Evolutionary conservation across 129 eudicot species (phyloP).

Genomic region (Pittosporum tobira): DNA sequence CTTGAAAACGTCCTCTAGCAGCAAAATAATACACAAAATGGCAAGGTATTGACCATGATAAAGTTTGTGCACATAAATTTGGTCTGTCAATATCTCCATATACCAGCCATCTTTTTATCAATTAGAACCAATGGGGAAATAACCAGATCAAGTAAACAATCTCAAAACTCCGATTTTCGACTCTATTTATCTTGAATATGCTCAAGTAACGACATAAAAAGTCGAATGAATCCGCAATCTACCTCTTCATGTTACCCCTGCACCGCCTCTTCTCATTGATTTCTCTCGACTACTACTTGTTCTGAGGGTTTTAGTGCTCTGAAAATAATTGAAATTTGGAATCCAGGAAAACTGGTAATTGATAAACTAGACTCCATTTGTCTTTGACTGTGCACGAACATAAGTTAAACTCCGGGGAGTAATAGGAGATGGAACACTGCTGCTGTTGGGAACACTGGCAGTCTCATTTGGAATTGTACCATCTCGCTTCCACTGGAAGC

Average conservation of each 20-base stretch:
- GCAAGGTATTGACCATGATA: too few relatives aligned
- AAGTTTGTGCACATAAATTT: too few relatives aligned
- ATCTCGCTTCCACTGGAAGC: conserved; percentile 92
- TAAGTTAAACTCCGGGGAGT: conserved; percentile 67
- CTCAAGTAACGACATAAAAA: not conserved
- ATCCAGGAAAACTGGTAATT: not conserved
- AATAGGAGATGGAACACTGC: conserved; percentile 24
- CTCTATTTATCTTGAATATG: not conserved
- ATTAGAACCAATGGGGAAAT: not conserved
- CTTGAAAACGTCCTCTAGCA: too few relatives aligned
- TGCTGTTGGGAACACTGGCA: conserved; percentile 13
- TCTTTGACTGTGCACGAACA: conserved; percentile 50
- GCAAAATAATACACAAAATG: too few relatives aligned
- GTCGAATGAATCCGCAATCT: not conserved
- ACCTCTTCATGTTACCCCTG: not conserved
- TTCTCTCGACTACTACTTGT: not conserved
- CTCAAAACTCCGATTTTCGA: not conserved
- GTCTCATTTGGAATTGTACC: conserved; percentile 25
- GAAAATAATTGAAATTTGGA: not conserved
- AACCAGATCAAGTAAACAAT: not conserved
- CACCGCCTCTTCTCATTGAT: not conserved
- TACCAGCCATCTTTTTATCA: not conserved
- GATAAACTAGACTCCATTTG: conserved; percentile 31
- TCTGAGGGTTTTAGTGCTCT: not conserved
- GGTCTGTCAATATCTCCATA: too few relatives aligned